A percentile compares a stretch with the other conserved stretches of the same genome.
These are phyloP conservation scores for Phyllosticta citriasiana DNA, from an alignment of 2,329 filamentous ascomycete genomes.

Conservation along the genomic window DNA sequence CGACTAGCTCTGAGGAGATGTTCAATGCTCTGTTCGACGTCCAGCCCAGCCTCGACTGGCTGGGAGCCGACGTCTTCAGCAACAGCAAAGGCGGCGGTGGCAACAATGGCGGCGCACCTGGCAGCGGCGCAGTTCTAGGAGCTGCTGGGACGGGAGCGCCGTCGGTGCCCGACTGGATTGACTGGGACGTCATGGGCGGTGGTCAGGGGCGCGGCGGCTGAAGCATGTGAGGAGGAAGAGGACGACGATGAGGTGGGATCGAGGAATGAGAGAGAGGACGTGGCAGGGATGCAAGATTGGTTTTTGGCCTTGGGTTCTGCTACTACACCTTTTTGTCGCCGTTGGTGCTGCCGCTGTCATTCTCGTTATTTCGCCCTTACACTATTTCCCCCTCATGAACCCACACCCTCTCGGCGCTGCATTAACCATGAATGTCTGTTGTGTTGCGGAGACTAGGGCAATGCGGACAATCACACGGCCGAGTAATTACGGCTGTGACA, in stretches of 20 bases:
- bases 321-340: too few species aligned
- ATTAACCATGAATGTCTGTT: too few species aligned
- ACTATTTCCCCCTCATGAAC: too few species aligned
- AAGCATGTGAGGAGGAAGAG: too few species aligned
- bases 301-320: too few species aligned
- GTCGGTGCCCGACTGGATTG: background rate
- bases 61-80: constrained; percentile 20
- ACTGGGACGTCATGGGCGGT: background rate
- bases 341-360: too few species aligned
- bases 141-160: background rate
- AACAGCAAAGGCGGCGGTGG: background rate
- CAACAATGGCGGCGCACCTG: background rate
- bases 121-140: too few species aligned
- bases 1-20: constrained; percentile 21
- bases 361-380: too few species aligned
- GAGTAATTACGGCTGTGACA: background rate
- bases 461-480: background rate
- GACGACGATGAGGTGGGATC: background rate
- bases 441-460: background rate
- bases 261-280: too few species aligned
- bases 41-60: constrained; percentile 26
- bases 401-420: too few species aligned
- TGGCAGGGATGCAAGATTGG: too few species aligned
- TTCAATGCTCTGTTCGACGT: constrained; percentile 25
- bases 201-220: background rate